Percentiles rank a stretch among this genome's conserved stretches.
Evolutionary conservation across 2,329 filamentous ascomycete genomes (phyloP).

Genomic region (Fusarium decemcellulare): DNA sequence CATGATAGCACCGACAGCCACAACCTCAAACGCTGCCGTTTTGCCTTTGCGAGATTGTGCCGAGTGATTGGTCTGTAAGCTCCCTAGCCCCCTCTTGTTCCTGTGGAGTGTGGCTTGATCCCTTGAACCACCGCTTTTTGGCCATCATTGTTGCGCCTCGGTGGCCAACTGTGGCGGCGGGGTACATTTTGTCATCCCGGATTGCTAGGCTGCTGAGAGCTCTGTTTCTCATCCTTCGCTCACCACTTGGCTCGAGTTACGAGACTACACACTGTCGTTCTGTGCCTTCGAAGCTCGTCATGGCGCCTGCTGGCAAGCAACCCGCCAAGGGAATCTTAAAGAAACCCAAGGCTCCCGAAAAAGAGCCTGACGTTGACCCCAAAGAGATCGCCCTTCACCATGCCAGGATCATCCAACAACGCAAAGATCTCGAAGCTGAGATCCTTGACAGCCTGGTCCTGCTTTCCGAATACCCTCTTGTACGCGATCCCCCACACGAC

Average conservation of each 20-base stretch:
- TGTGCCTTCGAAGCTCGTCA: slow-evolving; percentile 18
- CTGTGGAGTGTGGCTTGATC: slow-evolving; percentile 29
- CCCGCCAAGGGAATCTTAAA: slow-evolving; percentile 73
- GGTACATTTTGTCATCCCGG: slow-evolving; percentile 7
- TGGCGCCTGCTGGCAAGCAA: slow-evolving; percentile 50
- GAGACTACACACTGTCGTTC: slow-evolving; percentile 14
- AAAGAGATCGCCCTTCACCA: slow-evolving; percentile 83
- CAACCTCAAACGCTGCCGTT: slow-evolving; percentile 9
- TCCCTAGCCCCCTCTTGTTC: slow-evolving; percentile 9
- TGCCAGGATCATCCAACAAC: slow-evolving; percentile 85
- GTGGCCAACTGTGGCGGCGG: slow-evolving; percentile 23
- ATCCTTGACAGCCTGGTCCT: slow-evolving; percentile 81
- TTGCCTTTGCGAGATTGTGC: not conserved
- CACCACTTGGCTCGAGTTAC: slow-evolving; percentile 3
- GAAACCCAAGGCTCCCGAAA: slow-evolving; percentile 55
- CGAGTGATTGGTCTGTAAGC: slow-evolving; percentile 5
- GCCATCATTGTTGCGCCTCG: slow-evolving; percentile 10
- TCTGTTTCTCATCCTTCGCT: slow-evolving; percentile 9
- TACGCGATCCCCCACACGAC: slow-evolving; percentile 49
- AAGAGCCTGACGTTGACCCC: slow-evolving; percentile 54
- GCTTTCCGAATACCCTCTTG: slow-evolving; percentile 73
- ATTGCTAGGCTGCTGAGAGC: not conserved
- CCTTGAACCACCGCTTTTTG: slow-evolving; percentile 6
- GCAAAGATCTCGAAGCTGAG: slow-evolving; percentile 81
- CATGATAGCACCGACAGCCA: slow-evolving; percentile 23